These are phyloP conservation scores for Penicillium malachiteum DNA, from an alignment of 495 filamentous ascomycete species.

Conservation along the genomic window DNA sequence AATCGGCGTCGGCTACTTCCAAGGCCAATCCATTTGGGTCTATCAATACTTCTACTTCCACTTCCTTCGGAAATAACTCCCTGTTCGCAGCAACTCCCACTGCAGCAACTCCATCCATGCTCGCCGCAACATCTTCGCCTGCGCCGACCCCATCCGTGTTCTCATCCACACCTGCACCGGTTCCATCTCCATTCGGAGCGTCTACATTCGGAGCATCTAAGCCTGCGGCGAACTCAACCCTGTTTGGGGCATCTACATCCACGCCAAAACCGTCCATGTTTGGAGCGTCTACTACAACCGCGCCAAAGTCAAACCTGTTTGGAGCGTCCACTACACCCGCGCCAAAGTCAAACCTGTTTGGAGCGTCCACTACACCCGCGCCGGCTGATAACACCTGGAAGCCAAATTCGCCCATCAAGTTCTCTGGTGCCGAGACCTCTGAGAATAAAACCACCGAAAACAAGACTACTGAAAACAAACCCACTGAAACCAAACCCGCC, in stretches of 20 bases:
- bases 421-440: conserved; percentile 18
- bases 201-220: not conserved
- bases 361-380: not conserved
- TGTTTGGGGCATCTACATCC: not conserved
- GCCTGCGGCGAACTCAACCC: not conserved
- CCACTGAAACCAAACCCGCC: conserved; percentile 30
- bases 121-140: not conserved
- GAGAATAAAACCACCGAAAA: conserved; percentile 6
- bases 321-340: not conserved
- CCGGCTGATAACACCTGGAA: conserved; percentile 54
- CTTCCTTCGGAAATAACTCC: conserved; percentile 2
- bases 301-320: conserved; percentile 1
- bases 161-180: no score
- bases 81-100: not conserved
- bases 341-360: conserved; percentile 1
- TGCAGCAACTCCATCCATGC: not conserved
- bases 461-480: conserved; percentile 1
- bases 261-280: no score
- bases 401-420: conserved; percentile 50
- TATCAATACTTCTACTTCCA: not conserved
- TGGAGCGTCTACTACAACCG: no score
- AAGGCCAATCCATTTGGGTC: conserved; percentile 25
- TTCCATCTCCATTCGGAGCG: no score
- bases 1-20: conserved; percentile 19
- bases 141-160: not conserved